Base-by-base conservation (phyloP, 73 alveolate genomes). In the Paramecium primaurelia region DNA sequence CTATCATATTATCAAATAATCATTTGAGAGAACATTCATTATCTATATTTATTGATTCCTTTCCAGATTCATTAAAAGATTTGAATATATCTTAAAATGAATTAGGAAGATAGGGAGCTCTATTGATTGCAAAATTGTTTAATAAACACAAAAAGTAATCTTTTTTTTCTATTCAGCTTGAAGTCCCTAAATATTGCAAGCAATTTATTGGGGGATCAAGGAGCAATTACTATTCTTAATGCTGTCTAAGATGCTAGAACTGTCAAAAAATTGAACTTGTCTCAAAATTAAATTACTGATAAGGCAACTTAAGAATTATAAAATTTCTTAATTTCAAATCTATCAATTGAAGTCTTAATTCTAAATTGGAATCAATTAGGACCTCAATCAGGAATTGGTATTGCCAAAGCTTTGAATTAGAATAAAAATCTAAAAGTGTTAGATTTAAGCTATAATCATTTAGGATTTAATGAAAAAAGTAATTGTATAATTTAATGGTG, bases 291-390 rank as follows among this genome's bases (percentile, higher is more conserved):
- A 6, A 37, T 73, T 9, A 73, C 87, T 14, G 87, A 73, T 73
- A 16, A 11, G n/a, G 18, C 16, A 12, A 12, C 58, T 12, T 12
- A 14, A 73, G 34, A 11, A 12, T 18, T 73, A 12, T 73, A 30
- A 12, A 36, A 25, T 36, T 73, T 73, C 64, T 22, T 73, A 12
- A 11, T 34, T 1, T 9, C 32, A 73, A 73, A 73, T 37, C 2
- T 20, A 16, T 20, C 87, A 32, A 34, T 73, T 0, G 91, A 80
- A 80, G 30, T 42, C 3, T 25, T 80, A 80, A 25, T 47, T 45
- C 30, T 80, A 80, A 44, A 47, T 80, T 80, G 91, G 91, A 80
- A 80, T 80, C 4, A 49, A 45, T 80, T 80, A 25, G 91, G 91
- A 2, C 64, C 51, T 22, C 9, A 20, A 49, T 18, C 91, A 45